phyloP scores from a whole-genome alignment of 345 rosid genomes.

The Gossypium anomalum region DNA sequence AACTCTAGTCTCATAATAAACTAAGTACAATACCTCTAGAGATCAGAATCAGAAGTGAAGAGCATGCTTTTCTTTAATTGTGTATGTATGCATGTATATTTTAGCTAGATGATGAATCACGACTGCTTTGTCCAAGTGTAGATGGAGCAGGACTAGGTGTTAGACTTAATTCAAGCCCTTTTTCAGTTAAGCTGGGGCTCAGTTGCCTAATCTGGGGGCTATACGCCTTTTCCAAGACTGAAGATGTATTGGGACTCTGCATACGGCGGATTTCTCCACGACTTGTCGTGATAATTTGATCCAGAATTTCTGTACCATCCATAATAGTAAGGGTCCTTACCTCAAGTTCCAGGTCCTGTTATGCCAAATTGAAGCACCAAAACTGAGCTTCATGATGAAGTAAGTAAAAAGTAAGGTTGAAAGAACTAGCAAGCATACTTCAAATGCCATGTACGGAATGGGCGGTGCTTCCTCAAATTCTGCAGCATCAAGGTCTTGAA shows the following conservation, averaged over 20 bases:
- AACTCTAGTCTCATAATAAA: no score
- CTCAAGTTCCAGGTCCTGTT: conserved; percentile 41
- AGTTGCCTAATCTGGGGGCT: conserved; percentile 37
- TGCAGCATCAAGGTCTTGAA: conserved; percentile 71
- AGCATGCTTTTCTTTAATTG: conserved; percentile 19
- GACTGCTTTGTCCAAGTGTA: conserved; percentile 29
- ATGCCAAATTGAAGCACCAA: no score
- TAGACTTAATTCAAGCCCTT: conserved; percentile 27
- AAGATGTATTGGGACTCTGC: conserved; percentile 49
- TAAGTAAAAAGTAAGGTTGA: not conserved
- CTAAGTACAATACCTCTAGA: no score
- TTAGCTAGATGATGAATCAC: conserved; percentile 20
- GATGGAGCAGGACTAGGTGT: conserved; percentile 53
- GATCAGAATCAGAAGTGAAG: not conserved
- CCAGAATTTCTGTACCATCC: conserved; percentile 55
- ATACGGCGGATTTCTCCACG: conserved; percentile 59
- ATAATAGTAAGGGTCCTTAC: conserved; percentile 30
- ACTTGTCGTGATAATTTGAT: conserved; percentile 59
- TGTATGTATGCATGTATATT: not conserved
- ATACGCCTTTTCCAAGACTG: conserved; percentile 31
- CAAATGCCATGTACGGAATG: conserved; percentile 42
- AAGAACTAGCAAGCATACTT: conserved; percentile 35
- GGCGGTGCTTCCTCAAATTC: conserved; percentile 75
- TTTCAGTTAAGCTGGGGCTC: conserved; percentile 28
- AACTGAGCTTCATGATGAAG: not conserved